Conservation (phyloP, 768 basidiomycete species). For the Podaxis carcinomalis region DNA sequence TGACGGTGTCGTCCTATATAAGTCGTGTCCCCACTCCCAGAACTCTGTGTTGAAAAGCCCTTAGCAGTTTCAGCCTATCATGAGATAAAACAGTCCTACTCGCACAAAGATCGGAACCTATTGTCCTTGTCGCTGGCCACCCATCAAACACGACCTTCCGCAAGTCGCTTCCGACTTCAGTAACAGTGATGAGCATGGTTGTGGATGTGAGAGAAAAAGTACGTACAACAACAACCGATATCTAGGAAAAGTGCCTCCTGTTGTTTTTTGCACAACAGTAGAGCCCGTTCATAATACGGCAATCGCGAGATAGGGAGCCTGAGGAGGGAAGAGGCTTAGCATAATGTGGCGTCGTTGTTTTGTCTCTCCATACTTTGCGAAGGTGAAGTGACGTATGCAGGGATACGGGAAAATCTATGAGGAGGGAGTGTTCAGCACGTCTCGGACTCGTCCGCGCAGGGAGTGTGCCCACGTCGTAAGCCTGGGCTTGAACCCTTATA, state of each 20-base stretch:
- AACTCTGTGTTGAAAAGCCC: conserved; percentile 32
- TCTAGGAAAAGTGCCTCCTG: conserved; percentile 33
- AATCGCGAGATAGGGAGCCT: conserved; percentile 29
- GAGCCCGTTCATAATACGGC: conserved; percentile 27
- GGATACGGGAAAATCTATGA: conserved; percentile 27
- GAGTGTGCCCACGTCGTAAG: conserved; percentile 19
- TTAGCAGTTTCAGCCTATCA: not conserved
- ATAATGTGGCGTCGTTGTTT: not conserved
- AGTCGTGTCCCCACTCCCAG: conserved; percentile 58
- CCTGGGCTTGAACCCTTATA: conserved; percentile 25
- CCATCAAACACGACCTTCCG: conserved; percentile 36
- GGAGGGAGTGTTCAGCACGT: not conserved
- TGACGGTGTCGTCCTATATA: conserved; percentile 49
- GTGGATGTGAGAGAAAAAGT: not conserved
- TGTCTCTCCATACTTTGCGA: conserved; percentile 24
- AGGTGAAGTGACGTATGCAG: conserved; percentile 33
- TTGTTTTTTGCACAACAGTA: conserved; percentile 21
- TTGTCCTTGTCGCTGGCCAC: conserved; percentile 29
- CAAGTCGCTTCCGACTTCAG: conserved; percentile 35
- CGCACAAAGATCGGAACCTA: conserved; percentile 33
- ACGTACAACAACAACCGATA: conserved; percentile 39
- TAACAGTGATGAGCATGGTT: not conserved
- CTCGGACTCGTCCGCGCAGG: not conserved
- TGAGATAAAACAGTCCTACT: not conserved
- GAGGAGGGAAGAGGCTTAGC: not conserved